Base-by-base conservation (phyloP, 208 protist species). In the Acanthamoeba lenticulata region DNA sequence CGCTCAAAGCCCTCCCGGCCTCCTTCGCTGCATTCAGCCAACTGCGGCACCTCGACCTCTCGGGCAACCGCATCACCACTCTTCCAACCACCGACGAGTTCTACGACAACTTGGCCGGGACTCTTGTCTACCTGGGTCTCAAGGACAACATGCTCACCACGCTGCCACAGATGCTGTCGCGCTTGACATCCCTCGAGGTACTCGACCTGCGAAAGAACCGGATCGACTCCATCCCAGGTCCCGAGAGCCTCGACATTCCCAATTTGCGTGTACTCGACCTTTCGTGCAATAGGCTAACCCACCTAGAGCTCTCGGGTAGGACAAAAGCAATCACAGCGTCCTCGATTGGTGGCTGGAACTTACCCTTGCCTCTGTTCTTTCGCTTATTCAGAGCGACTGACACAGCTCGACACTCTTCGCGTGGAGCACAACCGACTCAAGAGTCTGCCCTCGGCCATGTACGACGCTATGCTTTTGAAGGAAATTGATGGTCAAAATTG, bases 161-260 rank as follows among this genome's bases (percentile, higher is more conserved):
- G 11, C 74, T 83, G 74, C 74, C 74, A 15, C 42, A 13, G 13
- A 21, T 40, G 11, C 29, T 83, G 7, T 83, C 74, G 44, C n/a
- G 15, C 40, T 40, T 83, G 9, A 38, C 74, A 21, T 83, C 74
- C 6, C 74, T 83, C 74, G 40, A 83, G 27, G 36, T 52, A 40
- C 74, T 83, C 19, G 44, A 55, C 40, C 74, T 83, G 21, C 36
- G 74, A 11, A 83, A 83, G 74, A 83, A 83, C 32, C 36, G 74
- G 24, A 83, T 83, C 42, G 44, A 3, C 0, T 47, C 36, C 5
- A 49, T 83, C 27, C 42, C 27, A 17, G 1, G n/a, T n/a, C n/a
- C 40, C 13, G 74, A 52, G 40, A 83, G 40, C 1, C 74, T 83
- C 0, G 74, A 52, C 1, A 29, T 83, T 5, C 44, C 44, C 0